Conservation (phyloP, 2,329 filamentous ascomycete species). For the Lachnellula occidentalis region DNA sequence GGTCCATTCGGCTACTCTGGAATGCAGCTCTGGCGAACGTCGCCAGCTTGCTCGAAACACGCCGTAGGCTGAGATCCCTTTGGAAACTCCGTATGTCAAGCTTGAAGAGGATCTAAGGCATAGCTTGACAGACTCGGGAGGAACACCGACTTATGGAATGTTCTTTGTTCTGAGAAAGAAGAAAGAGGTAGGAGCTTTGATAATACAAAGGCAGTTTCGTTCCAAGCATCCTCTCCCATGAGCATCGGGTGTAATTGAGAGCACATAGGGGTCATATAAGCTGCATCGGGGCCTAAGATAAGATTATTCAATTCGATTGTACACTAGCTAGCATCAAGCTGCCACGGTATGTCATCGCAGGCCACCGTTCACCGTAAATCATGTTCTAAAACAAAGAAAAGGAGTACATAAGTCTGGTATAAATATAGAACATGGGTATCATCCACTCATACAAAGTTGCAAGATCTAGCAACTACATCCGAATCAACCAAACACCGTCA, state of each 20-base stretch:
- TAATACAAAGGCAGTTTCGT: too few relatives aligned
- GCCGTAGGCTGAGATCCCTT: constrained; percentile 73
- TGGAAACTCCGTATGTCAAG: constrained; percentile 52
- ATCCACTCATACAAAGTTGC: constrained; percentile 9
- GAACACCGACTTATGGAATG: too few relatives aligned
- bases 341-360: not conserved
- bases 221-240: too few relatives aligned
- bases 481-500: not conserved
- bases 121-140: not conserved
- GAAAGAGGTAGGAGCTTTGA: too few relatives aligned
- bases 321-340: not conserved
- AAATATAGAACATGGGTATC: constrained; percentile 15
- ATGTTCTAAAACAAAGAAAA: not conserved
- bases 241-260: too few relatives aligned
- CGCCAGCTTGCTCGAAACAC: constrained; percentile 77
- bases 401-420: constrained; percentile 3
- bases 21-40: constrained; percentile 73
- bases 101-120: not conserved
- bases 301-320: not conserved
- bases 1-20: constrained; percentile 71
- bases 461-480: not conserved
- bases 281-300: too few relatives aligned
- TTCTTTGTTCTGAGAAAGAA: too few relatives aligned
- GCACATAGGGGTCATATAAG: too few relatives aligned
- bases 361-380: not conserved